These are phyloP conservation scores for Blastobotrys peoriensis DNA, from an alignment of 805 yeast genomes.

Conservation along the genomic window DNA sequence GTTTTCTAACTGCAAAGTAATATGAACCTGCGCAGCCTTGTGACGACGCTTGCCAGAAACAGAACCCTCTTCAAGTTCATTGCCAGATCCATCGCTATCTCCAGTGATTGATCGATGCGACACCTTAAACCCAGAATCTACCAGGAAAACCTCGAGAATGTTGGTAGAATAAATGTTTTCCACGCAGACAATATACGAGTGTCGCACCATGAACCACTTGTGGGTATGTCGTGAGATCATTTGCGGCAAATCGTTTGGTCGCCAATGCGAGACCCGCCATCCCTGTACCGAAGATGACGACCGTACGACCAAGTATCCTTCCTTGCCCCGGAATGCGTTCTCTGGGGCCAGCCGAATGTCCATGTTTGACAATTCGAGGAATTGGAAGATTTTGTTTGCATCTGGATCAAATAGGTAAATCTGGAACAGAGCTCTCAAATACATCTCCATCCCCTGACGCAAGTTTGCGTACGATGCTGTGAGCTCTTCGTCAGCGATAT, in stretches of 20 bases:
- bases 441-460: slow-evolving; percentile 46
- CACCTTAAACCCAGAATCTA: slow-evolving; percentile 70
- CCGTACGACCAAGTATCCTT: slow-evolving; percentile 75
- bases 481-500: neutral
- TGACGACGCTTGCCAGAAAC: neutral
- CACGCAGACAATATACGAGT: slow-evolving; percentile 78
- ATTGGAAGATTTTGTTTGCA: slow-evolving; percentile 74
- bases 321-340: slow-evolving; percentile 76
- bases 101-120: slow-evolving; percentile 31
- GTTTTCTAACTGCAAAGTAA: slow-evolving; percentile 27
- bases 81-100: slow-evolving; percentile 19
- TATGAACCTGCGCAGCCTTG: slow-evolving; percentile 17
- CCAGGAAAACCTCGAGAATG: slow-evolving; percentile 83
- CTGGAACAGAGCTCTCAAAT: slow-evolving; percentile 56
- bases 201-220: slow-evolving; percentile 87
- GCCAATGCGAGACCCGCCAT: slow-evolving; percentile 91
- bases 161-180: slow-evolving; percentile 81
- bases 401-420: slow-evolving; percentile 68
- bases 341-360: slow-evolving; percentile 80
- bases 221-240: slow-evolving; percentile 88
- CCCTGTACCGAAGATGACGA: slow-evolving; percentile 86
- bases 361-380: slow-evolving; percentile 84
- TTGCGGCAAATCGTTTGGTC: slow-evolving; percentile 67
- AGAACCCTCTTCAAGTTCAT: slow-evolving; percentile 5
- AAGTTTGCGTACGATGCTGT: neutral